Evolutionary conservation across 2,329 filamentous ascomycete species (phyloP).

Genomic region (Monascus ruber): DNA sequence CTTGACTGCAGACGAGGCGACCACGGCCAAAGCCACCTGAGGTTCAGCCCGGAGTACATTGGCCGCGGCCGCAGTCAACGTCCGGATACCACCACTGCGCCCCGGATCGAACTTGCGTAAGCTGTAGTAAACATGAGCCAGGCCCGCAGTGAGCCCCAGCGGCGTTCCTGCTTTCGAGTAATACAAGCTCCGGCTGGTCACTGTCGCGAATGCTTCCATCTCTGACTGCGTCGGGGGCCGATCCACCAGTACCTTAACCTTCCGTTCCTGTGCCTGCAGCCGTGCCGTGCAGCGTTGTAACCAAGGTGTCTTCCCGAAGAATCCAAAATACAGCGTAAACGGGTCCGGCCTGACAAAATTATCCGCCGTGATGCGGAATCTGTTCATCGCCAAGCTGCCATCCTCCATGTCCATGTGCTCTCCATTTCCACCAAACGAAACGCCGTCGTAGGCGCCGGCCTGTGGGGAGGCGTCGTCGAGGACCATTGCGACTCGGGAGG

Average conservation of each 20-base stretch:
- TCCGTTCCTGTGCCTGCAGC: slow-evolving; percentile 10
- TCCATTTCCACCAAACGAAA: neutral
- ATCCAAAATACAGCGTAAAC: slow-evolving; percentile 18
- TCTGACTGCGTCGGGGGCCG: slow-evolving; percentile 23
- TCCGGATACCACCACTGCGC: too few species aligned
- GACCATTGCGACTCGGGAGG: slow-evolving; percentile 9
- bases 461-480: slow-evolving; percentile 11
- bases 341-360: slow-evolving; percentile 13
- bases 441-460: neutral
- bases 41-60: neutral
- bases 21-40: neutral
- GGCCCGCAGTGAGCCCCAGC: slow-evolving; percentile 5
- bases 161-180: slow-evolving; percentile 10
- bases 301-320: slow-evolving; percentile 13
- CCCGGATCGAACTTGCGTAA: slow-evolving; percentile 1
- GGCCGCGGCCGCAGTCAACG: neutral
- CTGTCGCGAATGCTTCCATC: slow-evolving; percentile 19
- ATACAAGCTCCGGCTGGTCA: slow-evolving; percentile 11
- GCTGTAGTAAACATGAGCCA: slow-evolving; percentile 4
- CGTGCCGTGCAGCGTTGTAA: slow-evolving; percentile 3
- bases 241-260: slow-evolving; percentile 10
- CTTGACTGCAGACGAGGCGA: slow-evolving; percentile 3
- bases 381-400: neutral
- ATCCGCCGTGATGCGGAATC: slow-evolving; percentile 10
- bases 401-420: too few species aligned